phyloP scores from a whole-genome alignment of 495 filamentous ascomycete genomes.

The Penicillium cinerascens region DNA sequence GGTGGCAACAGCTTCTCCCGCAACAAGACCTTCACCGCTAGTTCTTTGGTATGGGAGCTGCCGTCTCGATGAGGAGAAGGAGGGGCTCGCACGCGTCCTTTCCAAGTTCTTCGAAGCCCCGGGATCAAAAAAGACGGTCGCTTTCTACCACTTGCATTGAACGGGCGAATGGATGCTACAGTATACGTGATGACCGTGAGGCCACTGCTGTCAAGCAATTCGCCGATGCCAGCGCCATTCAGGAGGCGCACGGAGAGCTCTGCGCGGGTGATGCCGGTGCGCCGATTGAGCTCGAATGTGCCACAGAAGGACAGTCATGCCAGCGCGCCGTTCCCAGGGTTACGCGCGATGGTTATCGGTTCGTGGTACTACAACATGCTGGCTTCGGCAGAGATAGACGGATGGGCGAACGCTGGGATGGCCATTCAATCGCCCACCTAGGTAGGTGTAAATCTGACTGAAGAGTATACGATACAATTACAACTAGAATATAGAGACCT shows the following conservation, averaged over 20 bases:
- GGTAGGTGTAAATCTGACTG: neutral
- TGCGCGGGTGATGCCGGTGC: neutral
- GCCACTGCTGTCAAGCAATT: neutral
- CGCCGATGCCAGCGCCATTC: neutral
- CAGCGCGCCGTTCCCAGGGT: neutral
- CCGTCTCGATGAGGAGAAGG: neutral
- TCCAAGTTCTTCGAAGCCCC: neutral
- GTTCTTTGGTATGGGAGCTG: slow-evolving; percentile 7
- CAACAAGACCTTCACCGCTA: slow-evolving; percentile 18
- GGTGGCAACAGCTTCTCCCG: slow-evolving; percentile 14
- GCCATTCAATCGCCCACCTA: neutral
- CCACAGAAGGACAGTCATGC: neutral
- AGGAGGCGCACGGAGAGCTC: neutral
- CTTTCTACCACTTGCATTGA: neutral
- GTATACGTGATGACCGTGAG: neutral
- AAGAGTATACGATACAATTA: neutral
- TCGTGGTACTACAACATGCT: neutral
- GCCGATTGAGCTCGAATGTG: neutral
- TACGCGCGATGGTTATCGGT: neutral
- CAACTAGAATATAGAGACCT: neutral
- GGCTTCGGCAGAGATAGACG: neutral
- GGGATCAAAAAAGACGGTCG: neutral
- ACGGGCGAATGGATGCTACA: neutral
- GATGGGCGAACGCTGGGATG: neutral
- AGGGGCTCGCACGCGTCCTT: neutral